These are phyloP conservation scores for Amanita molliuscula DNA, from an alignment of 768 basidiomycete species.

Conservation along the genomic window DNA sequence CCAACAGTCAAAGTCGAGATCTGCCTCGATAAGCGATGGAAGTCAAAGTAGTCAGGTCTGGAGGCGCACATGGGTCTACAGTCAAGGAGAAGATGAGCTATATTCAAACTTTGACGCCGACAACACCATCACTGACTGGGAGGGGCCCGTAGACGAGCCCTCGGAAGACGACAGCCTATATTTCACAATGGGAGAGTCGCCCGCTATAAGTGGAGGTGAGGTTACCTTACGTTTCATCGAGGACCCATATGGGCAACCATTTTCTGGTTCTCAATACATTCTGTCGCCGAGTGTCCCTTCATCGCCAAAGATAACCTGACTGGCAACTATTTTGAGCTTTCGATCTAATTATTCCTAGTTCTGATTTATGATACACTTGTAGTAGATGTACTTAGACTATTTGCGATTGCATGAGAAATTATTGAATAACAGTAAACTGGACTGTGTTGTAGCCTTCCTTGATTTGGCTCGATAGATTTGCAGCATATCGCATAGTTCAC, in stretches of 20 bases:
- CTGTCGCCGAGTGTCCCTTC: not conserved
- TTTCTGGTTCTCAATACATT: not conserved
- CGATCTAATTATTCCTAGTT: too few relatives aligned
- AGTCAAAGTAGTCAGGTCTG: not conserved
- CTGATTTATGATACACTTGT: too few relatives aligned
- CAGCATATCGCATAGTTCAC: too few relatives aligned
- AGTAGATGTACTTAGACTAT: too few relatives aligned
- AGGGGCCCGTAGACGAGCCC: not conserved
- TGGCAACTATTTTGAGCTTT: too few relatives aligned
- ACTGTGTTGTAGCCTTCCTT: too few relatives aligned
- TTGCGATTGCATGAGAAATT: too few relatives aligned
- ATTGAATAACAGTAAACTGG: too few relatives aligned
- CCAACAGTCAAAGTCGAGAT: not conserved
- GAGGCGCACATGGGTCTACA: constrained; percentile 2
- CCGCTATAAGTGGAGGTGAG: not conserved
- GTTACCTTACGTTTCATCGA: constrained; percentile 4
- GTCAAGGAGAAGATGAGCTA: not conserved
- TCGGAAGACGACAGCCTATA: not conserved
- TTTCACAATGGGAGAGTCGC: constrained; percentile 3
- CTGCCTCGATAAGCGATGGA: not conserved
- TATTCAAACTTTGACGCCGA: not conserved
- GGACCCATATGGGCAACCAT: not conserved
- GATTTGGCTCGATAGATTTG: too few relatives aligned
- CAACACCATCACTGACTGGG: not conserved
- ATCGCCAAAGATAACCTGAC: not conserved